phyloP scores from a whole-genome alignment of 2,329 filamentous ascomycete genomes.

The Penicillium sp. region DNA sequence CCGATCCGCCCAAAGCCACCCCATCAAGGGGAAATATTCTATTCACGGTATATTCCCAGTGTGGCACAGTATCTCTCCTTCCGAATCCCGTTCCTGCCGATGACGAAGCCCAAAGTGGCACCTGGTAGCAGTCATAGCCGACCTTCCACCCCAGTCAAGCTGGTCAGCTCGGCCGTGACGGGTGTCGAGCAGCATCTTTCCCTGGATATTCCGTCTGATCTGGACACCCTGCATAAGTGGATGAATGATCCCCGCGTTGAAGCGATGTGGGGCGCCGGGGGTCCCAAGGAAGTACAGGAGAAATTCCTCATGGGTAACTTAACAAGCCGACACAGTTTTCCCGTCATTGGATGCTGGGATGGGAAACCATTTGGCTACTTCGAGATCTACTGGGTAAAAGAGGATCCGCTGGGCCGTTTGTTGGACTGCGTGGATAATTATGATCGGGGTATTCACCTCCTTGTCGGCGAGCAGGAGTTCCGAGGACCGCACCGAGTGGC shows the following conservation, averaged over 20 bases:
- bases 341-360: constrained; percentile 90
- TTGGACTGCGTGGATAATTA: constrained; percentile 70
- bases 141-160: constrained; percentile 26
- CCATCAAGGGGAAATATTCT: constrained; percentile 86
- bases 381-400: constrained; percentile 97
- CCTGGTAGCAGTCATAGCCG: constrained; percentile 40
- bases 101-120: constrained; percentile 35
- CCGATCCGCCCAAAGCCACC: constrained; percentile 85
- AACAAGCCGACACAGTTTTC: constrained; percentile 73
- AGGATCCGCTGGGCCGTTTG: constrained; percentile 73
- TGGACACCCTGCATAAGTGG: constrained; percentile 78
- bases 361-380: constrained; percentile 96
- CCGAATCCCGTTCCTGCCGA: constrained; percentile 68
- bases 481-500: constrained; percentile 73
- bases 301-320: constrained; percentile 68
- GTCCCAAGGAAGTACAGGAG: constrained; percentile 57
- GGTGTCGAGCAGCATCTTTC: constrained; percentile 45
- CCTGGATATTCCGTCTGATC: constrained; percentile 51
- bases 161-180: constrained; percentile 36
- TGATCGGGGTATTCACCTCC: constrained; percentile 82
- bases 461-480: constrained; percentile 91
- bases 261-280: constrained; percentile 77
- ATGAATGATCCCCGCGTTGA: constrained; percentile 82
- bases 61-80: constrained; percentile 84
- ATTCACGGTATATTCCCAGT: constrained; percentile 81